Evolutionary conservation across 164 flowering plant species (phyloP).

Genomic region (Vitis labrusca): DNA sequence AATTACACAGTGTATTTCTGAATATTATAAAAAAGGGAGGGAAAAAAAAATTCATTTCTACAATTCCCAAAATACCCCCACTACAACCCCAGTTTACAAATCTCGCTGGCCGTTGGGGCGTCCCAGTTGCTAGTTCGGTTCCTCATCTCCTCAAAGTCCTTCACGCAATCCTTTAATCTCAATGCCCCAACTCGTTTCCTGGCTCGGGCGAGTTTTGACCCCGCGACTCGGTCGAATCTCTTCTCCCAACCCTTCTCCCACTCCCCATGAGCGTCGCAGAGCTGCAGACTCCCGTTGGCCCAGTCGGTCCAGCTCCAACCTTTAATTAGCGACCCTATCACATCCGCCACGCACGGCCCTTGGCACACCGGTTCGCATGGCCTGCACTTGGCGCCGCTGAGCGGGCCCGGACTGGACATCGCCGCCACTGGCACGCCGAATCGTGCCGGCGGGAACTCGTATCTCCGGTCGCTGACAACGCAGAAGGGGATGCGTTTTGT

Average conservation of each 20-base stretch:
- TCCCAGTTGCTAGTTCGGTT: slow-evolving; percentile 51
- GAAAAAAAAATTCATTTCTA: background rate
- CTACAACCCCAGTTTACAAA: slow-evolving; percentile 51
- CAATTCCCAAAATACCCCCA: background rate
- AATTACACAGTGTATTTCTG: no score
- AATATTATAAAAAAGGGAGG: background rate
- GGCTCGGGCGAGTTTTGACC: slow-evolving; percentile 38
- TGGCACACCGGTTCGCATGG: slow-evolving; percentile 69
- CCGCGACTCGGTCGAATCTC: slow-evolving; percentile 58
- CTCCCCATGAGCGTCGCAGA: slow-evolving; percentile 70
- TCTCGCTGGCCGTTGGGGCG: slow-evolving; percentile 52
- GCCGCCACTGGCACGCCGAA: slow-evolving; percentile 91
- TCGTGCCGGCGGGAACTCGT: slow-evolving; percentile 61
- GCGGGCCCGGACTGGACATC: slow-evolving; percentile 68
- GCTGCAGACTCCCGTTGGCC: slow-evolving; percentile 49
- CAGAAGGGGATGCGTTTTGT: slow-evolving; percentile 76
- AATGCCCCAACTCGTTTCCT: slow-evolving; percentile 41
- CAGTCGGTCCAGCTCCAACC: slow-evolving; percentile 91
- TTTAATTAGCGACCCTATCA: slow-evolving; percentile 42
- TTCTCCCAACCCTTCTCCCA: slow-evolving; percentile 89
- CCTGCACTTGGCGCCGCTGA: slow-evolving; percentile 93
- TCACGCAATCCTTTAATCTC: slow-evolving; percentile 47
- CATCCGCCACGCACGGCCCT: slow-evolving; percentile 58
- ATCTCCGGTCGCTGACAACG: slow-evolving; percentile 65
- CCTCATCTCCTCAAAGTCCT: slow-evolving; percentile 59